Conservation (phyloP, 2,329 filamentous ascomycete genomes). For the Chrysoporthe puriensis region DNA sequence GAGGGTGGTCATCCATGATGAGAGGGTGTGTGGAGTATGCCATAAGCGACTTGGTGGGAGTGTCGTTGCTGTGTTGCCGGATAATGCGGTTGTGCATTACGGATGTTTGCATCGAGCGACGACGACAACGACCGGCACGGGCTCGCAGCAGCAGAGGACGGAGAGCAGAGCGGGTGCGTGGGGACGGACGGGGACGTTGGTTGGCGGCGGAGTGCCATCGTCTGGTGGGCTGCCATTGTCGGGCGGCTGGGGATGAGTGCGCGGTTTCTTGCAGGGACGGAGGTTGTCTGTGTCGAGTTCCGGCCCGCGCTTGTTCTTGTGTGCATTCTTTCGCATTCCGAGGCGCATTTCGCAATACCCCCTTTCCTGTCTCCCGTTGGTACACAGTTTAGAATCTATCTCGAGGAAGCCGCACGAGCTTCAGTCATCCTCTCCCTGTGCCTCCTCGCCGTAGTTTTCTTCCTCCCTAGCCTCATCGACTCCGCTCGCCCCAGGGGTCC, state of each 20-base stretch:
- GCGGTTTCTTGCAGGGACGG: not conserved
- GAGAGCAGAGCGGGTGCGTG: constrained; percentile 15
- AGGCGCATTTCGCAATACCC: constrained; percentile 25
- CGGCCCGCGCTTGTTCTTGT: not conserved
- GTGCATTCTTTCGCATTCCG: not conserved
- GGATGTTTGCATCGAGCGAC: constrained; percentile 65
- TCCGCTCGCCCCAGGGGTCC: constrained; percentile 27
- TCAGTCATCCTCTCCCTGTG: constrained; percentile 65
- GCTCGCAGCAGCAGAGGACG: constrained; percentile 2
- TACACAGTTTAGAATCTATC: not conserved
- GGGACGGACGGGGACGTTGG: constrained; percentile 3
- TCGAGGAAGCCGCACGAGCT: not conserved
- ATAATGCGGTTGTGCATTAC: constrained; percentile 81
- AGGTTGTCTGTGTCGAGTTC: not conserved
- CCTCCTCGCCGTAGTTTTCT: constrained; percentile 85
- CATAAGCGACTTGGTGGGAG: constrained; percentile 91
- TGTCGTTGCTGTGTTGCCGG: constrained; percentile 86
- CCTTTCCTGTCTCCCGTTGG: constrained; percentile 10
- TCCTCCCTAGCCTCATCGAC: constrained; percentile 65
- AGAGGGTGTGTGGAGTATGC: constrained; percentile 88
- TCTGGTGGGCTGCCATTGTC: not conserved
- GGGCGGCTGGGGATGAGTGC: constrained; percentile 9
- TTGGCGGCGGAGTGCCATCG: not conserved
- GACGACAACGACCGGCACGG: constrained; percentile 27
- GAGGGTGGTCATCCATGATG: constrained; percentile 82